These are phyloP conservation scores for Aspergillus campestris DNA, from an alignment of 495 filamentous ascomycete species.

Conservation along the genomic window DNA sequence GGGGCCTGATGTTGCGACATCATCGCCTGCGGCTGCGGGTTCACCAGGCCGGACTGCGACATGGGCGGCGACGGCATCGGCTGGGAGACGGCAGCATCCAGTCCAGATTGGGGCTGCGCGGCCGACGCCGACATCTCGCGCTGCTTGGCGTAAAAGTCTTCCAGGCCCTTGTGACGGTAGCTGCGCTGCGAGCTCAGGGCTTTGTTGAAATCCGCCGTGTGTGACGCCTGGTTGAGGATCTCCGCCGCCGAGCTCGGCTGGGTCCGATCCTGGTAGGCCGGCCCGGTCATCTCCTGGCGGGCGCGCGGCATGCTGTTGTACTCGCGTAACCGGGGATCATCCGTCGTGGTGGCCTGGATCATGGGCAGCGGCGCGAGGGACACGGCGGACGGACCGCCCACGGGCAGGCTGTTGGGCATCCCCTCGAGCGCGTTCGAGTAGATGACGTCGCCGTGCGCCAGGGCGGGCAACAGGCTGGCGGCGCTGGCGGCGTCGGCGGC, in stretches of 20 bases:
- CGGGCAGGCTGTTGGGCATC: conserved; percentile 59
- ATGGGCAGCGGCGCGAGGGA: conserved; percentile 68
- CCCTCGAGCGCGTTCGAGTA: conserved; percentile 70
- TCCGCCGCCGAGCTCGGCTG: conserved; percentile 74
- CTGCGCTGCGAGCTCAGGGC: conserved; percentile 63
- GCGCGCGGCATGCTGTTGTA: conserved; percentile 77
- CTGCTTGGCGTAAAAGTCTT: conserved; percentile 66
- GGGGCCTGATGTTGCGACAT: conserved; percentile 27
- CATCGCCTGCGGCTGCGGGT: conserved; percentile 27
- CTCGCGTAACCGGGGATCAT: conserved; percentile 71
- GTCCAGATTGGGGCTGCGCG: conserved; percentile 33
- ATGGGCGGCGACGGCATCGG: conserved; percentile 41
- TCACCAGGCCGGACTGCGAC: conserved; percentile 37
- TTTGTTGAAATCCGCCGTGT: conserved; percentile 87
- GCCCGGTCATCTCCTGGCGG: conserved; percentile 82
- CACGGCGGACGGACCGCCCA: conserved; percentile 54
- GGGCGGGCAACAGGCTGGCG: conserved; percentile 43
- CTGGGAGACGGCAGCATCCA: conserved; percentile 11
- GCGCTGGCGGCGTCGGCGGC: conserved; percentile 37
- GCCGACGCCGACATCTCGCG: conserved; percentile 61
- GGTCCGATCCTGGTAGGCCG: conserved; percentile 79
- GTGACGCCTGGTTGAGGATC: conserved; percentile 77
- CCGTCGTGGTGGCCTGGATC: conserved; percentile 70
- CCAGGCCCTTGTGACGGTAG: conserved; percentile 65
- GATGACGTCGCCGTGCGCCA: conserved; percentile 63